phyloP scores from a whole-genome alignment of 2,329 filamentous ascomycete species.

The Epichloe sylvatica region DNA sequence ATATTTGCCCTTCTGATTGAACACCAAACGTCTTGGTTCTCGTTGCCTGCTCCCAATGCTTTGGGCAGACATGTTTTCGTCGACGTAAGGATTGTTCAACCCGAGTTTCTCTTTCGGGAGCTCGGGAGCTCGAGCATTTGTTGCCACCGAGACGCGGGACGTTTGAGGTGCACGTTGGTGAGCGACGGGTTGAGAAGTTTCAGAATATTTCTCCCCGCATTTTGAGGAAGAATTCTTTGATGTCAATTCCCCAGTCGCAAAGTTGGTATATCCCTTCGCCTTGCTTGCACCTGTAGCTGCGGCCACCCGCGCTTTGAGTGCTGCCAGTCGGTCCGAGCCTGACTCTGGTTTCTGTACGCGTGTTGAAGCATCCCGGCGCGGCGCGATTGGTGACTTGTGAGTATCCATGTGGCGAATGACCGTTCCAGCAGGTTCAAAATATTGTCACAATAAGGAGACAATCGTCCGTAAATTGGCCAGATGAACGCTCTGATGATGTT shows the following conservation, averaged over 20 bases:
- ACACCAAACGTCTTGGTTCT: constrained; percentile 63
- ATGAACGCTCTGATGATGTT: too few relatives aligned
- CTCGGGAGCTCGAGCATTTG: constrained; percentile 7
- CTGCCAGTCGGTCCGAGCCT: constrained; percentile 54
- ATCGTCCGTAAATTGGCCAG: too few relatives aligned
- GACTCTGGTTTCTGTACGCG: constrained; percentile 43
- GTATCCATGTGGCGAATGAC: constrained; percentile 29
- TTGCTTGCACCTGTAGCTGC: constrained; percentile 53
- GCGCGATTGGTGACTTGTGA: constrained; percentile 36
- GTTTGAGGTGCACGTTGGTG: neutral
- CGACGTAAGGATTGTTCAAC: constrained; percentile 68
- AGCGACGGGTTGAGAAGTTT: neutral
- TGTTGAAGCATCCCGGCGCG: constrained; percentile 39
- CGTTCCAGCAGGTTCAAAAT: too few relatives aligned
- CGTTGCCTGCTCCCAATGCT: constrained; percentile 43
- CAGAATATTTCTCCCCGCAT: constrained; percentile 17
- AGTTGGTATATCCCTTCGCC: constrained; percentile 55
- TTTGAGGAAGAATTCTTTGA: constrained; percentile 31
- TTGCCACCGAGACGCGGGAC: neutral
- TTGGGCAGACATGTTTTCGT: constrained; percentile 52
- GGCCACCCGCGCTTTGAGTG: constrained; percentile 66
- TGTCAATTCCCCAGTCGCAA: constrained; percentile 50
- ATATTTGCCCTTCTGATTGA: constrained; percentile 95
- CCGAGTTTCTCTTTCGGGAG: neutral
- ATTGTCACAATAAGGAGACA: neutral